Evolutionary conservation across 1,139 yeast species (phyloP).

Genomic region (Saccharomycopsis hybrid): DNA sequence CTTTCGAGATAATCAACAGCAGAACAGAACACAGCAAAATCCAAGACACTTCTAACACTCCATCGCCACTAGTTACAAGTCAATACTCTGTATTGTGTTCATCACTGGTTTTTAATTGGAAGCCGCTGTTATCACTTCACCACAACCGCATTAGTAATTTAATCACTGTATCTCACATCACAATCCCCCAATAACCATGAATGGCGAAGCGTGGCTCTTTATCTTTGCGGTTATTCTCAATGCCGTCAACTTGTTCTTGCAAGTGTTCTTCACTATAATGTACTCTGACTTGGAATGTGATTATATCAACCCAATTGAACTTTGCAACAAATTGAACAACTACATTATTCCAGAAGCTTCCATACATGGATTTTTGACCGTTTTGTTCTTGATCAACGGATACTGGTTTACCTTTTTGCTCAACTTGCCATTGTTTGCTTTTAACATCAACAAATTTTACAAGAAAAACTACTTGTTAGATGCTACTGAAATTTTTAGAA

Average conservation of each 20-base stretch:
- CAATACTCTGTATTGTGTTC: no score
- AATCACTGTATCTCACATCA: no score
- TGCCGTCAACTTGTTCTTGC: slow-evolving; percentile 81
- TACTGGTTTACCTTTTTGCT: slow-evolving; percentile 88
- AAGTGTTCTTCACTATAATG: slow-evolving; percentile 89
- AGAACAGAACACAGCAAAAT: no score
- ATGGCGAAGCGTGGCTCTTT: slow-evolving; percentile 40
- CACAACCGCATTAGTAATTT: no score
- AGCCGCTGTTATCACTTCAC: no score
- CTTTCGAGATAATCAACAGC: no score
- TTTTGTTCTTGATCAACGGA: slow-evolving; percentile 76
- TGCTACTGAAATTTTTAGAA: slow-evolving; percentile 97
- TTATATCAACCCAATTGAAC: slow-evolving; percentile 93
- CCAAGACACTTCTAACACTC: no score
- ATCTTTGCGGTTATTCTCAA: slow-evolving; percentile 80
- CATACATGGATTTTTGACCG: slow-evolving; percentile 67
- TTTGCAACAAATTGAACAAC: slow-evolving; percentile 87
- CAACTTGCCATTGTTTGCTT: slow-evolving; percentile 82
- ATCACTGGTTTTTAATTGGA: no score
- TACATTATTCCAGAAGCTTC: slow-evolving; percentile 90
- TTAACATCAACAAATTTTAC: slow-evolving; percentile 65
- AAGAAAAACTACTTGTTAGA: slow-evolving; percentile 83
- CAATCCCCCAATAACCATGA: no score
- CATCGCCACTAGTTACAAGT: no score
- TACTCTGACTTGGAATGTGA: slow-evolving; percentile 93